Evolutionary conservation across 2,329 filamentous ascomycete genomes (phyloP).

Genomic region (Beauveria caledonica): DNA sequence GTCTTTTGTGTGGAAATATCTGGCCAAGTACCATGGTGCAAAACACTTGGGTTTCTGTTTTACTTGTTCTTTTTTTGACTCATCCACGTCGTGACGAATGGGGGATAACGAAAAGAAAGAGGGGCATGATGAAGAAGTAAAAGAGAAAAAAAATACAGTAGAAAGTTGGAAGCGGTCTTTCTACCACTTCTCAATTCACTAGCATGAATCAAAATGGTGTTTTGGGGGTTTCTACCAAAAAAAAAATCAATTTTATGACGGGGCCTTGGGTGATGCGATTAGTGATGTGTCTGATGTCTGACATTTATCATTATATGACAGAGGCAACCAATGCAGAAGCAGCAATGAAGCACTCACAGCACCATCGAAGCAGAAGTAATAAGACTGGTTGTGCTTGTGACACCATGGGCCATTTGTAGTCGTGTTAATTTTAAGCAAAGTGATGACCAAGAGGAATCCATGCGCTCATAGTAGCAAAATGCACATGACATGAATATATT

Average conservation of each 20-base stretch:
- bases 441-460: no score
- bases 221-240: constrained; percentile 32
- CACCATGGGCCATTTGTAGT: no score
- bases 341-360: no score
- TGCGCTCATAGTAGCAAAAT: not conserved
- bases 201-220: constrained; percentile 36
- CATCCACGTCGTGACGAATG: constrained; percentile 4
- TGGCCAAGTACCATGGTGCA: constrained; percentile 5
- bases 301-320: no score
- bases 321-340: no score
- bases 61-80: not conserved
- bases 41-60: constrained; percentile 3
- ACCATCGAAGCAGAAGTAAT: no score
- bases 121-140: not conserved
- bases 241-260: constrained; percentile 11
- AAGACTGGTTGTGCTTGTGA: no score
- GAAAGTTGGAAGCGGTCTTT: constrained; percentile 8
- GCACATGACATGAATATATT: not conserved
- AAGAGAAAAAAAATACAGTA: constrained; percentile 4
- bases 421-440: no score
- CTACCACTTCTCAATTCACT: constrained; percentile 25
- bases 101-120: not conserved
- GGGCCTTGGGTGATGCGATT: not conserved
- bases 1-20: constrained; percentile 1
- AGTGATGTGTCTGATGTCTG: not conserved